Evolutionary conservation across 495 filamentous ascomycete genomes (phyloP), one percentile per base, ranked within the genome.

Genomic region (Neurospora pannonica): DNA sequence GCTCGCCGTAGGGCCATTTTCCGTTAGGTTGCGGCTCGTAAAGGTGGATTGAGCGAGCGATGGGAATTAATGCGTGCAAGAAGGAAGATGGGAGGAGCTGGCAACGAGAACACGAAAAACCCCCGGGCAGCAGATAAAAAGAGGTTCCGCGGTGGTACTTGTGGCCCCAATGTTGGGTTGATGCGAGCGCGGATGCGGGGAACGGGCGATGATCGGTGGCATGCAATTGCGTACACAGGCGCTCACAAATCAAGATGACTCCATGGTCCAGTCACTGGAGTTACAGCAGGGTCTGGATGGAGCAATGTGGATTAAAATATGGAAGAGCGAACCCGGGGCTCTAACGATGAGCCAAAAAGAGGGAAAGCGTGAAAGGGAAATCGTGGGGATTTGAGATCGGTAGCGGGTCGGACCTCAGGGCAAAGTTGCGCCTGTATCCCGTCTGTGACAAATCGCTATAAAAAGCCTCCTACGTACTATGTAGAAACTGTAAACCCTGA

Each of bases 1-100:
- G 96, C 95, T 81, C 88, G 90, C 73, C 88, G 88, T 78, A 97
- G 90, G 83, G 89, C 84, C 87, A 89, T 88, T 76, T 54, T 72
- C 17, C 15, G 60, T 60, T 24, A 34, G 71, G 40, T 67, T 8
- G 38, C 6, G 28, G 28, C 48, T 31, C 71, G 24, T 48, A 10
- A 17, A 72, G 42, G 71, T 48, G 28, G 15, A 13, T 19, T 31
- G 38, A 37, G 71, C 24, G 42, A 36, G 71, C 71, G 72, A 28
- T 48, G 17, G 38, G 24, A 70, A 13, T 42, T n/a, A 37, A 71
- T 38, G 54, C 62, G 62, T 70, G 34, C 48, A 37, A 31, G 70
- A 38, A 15, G 34, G 62, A 38, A 42, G 70, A 28, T 17, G 13
- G 24, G 70, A 34, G 42, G 34, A 36, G 67, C 24, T 40, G 75